Percentiles rank a stretch among this genome's conserved stretches.
phyloP scores from a whole-genome alignment of 2,329 filamentous ascomycete species.

The Colletotrichum costaricense region DNA sequence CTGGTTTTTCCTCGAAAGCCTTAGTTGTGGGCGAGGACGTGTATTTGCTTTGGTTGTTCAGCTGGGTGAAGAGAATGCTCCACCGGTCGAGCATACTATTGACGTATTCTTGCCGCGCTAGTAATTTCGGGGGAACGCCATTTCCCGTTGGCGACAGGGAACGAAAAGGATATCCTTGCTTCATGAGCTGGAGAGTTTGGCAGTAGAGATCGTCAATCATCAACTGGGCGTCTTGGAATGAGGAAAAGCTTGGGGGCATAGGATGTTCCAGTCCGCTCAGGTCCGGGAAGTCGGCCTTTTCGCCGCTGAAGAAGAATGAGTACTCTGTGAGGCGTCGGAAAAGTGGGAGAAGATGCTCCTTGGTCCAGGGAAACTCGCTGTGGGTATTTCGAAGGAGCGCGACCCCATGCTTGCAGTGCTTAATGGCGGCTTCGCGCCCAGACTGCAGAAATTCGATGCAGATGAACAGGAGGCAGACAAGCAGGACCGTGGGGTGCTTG shows the following conservation, averaged over 20 bases:
- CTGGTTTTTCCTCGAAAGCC: slow-evolving; percentile 40
- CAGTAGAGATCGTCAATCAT: slow-evolving; percentile 44
- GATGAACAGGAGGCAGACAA: slow-evolving; percentile 63
- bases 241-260: slow-evolving; percentile 15
- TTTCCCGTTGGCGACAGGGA: slow-evolving; percentile 24
- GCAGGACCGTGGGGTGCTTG: slow-evolving; percentile 45
- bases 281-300: slow-evolving; percentile 35
- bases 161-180: slow-evolving; percentile 43
- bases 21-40: slow-evolving; percentile 41
- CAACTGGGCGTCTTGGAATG: slow-evolving; percentile 45
- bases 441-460: slow-evolving; percentile 64
- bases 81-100: slow-evolving; percentile 21
- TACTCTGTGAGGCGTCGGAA: slow-evolving; percentile 24
- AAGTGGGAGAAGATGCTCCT: slow-evolving; percentile 22
- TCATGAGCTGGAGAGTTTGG: slow-evolving; percentile 45
- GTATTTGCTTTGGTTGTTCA: slow-evolving; percentile 44
- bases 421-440: slow-evolving; percentile 20
- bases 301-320: slow-evolving; percentile 26
- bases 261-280: slow-evolving; percentile 28
- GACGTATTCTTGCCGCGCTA: slow-evolving; percentile 3
- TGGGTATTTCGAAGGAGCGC: slow-evolving; percentile 18
- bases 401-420: slow-evolving; percentile 32
- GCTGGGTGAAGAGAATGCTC: slow-evolving; percentile 38
- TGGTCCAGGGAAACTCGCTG: slow-evolving; percentile 26
- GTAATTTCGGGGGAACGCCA: background rate